Percentiles rank a stretch among this genome's conserved stretches.
These are phyloP conservation scores for Penicillium sp. DNA, from an alignment of 2,329 filamentous ascomycete genomes.

Conservation along the genomic window DNA sequence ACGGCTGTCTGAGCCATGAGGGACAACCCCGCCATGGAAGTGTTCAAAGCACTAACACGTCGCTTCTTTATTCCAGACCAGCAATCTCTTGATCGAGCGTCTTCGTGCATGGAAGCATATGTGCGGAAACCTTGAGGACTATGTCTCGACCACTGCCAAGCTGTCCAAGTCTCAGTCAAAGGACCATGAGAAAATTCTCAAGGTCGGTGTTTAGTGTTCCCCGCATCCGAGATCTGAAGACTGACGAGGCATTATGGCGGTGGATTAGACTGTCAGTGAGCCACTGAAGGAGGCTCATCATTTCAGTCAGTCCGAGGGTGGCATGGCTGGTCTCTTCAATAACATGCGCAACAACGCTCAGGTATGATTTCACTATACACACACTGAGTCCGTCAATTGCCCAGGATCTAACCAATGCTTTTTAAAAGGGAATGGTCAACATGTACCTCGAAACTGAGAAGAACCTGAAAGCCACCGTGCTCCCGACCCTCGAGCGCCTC, in stretches of 20 bases:
- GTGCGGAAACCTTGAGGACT: conserved; percentile 86
- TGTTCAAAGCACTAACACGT: conserved; percentile 1
- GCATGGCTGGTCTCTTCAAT: conserved; percentile 86
- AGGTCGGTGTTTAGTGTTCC: conserved; percentile 53
- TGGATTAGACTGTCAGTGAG: conserved; percentile 69
- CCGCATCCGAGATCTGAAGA: not conserved
- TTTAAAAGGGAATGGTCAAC: conserved; percentile 71
- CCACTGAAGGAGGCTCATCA: conserved; percentile 88
- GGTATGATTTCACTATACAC: conserved; percentile 39
- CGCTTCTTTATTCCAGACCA: conserved; percentile 53
- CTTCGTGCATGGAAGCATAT: conserved; percentile 96
- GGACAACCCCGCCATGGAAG: not conserved
- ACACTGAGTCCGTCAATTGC: not conserved
- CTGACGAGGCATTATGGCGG: not conserved
- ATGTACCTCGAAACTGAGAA: conserved; percentile 89
- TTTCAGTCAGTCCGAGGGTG: conserved; percentile 86
- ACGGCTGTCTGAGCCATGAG: not conserved
- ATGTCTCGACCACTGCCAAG: conserved; percentile 81
- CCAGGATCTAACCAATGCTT: not conserved
- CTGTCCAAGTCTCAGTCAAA: conserved; percentile 80
- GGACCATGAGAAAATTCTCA: conserved; percentile 92
- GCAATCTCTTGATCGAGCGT: conserved; percentile 79
- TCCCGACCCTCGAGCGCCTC: conserved; percentile 84
- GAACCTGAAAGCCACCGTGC: conserved; percentile 78
- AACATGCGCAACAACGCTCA: conserved; percentile 90